Evolutionary conservation across 2,329 filamentous ascomycete species (phyloP), one percentile per base, ranked within the genome.

Genomic region (Cercospora berteroae): DNA sequence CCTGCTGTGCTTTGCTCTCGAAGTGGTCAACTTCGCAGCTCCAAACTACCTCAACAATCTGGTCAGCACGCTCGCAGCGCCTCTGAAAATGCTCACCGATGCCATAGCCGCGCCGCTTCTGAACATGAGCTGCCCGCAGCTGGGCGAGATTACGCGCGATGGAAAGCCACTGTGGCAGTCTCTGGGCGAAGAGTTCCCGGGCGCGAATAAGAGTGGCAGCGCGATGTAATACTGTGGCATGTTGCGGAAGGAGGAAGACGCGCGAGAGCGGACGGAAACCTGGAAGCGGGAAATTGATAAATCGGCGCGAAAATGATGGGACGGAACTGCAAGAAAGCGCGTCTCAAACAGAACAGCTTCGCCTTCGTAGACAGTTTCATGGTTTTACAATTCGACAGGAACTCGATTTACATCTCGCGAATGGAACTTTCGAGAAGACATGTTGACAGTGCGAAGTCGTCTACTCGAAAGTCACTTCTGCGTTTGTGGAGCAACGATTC

Each of bases 31-130:
- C 69, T 75, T 77, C 2, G 77, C 77, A 55, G 64, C 75, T 3
- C 78, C 78, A 2, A 76, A 78, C 63, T 75, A 74, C 33, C 75
- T 79, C 5, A 74, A 73, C 29, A 69, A 73, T 6, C 64, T 79
- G 3, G 69, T 78, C 23, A 50, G 29, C 8, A 71, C 70, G 25
- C 60, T 73, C 25, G 66, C 55, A 0, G 61, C 42, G 58, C 69
- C 70, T 23, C 36, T 73, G 20, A 62, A 71, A 23, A 64, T 69
- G 16, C 50, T 73, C 23, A 56, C 60, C 3, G 60, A 70, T 13
- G 60, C 67, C 5, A 18, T 73, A 4, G 65, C 66, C 1, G 55
- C 50, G 42, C 67, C 68, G 18, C 59, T 73, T 56, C 61, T 73
- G 10, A 70, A 67, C 36, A 7, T 72, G 63, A 67, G 64, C 42